phyloP scores from a whole-genome alignment of 331 rosid genomes.

The Telfairia occidentalis region DNA sequence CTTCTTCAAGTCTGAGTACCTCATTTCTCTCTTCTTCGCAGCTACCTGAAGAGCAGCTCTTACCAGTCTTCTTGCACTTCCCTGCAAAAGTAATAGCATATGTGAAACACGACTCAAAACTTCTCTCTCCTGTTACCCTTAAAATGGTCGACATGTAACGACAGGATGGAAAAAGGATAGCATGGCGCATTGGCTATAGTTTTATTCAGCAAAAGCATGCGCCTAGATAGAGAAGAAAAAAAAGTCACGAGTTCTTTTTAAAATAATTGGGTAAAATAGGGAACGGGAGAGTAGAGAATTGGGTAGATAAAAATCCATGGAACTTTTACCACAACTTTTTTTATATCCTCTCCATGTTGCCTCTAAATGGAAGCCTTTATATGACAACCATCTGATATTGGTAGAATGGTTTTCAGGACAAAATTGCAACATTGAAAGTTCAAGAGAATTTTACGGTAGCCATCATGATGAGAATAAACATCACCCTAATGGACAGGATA shows the following conservation, averaged over 20 bases:
- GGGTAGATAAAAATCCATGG: not conserved
- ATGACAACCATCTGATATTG: not conserved
- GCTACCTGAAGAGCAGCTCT: conserved; percentile 83
- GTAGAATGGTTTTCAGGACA: not conserved
- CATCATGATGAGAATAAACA: not conserved
- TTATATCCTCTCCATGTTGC: not conserved
- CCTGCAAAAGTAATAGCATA: conserved; percentile 43
- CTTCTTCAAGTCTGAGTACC: conserved; percentile 90
- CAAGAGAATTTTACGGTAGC: not conserved
- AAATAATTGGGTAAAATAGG: not conserved
- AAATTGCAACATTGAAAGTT: not conserved
- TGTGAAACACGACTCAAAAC: not conserved
- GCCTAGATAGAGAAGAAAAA: not conserved
- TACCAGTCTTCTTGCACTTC: conserved; percentile 82
- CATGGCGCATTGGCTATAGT: not conserved
- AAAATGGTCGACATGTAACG: not conserved
- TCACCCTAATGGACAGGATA: not conserved
- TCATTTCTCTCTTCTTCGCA: conserved; percentile 97
- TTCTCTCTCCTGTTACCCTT: not conserved
- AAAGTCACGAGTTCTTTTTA: not conserved
- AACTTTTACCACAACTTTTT: not conserved
- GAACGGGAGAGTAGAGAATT: not conserved
- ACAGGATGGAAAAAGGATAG: not conserved
- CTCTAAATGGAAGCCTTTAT: not conserved
- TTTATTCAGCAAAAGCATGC: conserved; percentile 2